A percentile compares a stretch with the other conserved stretches of the same genome.
These are phyloP conservation scores for Dryas integrifolia DNA, from an alignment of 331 rosid genomes.

Conservation along the genomic window DNA sequence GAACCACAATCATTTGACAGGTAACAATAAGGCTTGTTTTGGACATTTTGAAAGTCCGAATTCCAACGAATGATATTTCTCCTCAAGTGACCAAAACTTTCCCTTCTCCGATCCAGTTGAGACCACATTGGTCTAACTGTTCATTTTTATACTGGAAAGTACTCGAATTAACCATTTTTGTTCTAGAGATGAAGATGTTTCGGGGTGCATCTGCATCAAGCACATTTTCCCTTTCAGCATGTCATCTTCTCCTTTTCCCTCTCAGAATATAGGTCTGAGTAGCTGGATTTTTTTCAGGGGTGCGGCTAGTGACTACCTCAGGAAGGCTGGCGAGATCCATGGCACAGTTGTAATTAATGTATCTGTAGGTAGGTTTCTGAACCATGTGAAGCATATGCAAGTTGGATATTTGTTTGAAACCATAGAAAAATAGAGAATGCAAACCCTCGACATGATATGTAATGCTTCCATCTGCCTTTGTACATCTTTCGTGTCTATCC, in stretches of 20 bases:
- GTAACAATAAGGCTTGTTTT: conserved; percentile 32
- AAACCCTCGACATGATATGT: neutral
- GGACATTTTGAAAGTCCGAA: neutral
- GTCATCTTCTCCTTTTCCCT: neutral
- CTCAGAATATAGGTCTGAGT: neutral
- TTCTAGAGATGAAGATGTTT: neutral
- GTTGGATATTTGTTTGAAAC: neutral
- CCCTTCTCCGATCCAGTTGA: too few species aligned
- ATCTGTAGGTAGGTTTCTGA: conserved; percentile 63
- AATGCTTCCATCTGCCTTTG: neutral
- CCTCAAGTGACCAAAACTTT: too few species aligned
- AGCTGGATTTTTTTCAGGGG: conserved; percentile 41
- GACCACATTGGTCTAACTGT: too few species aligned
- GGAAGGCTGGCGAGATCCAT: conserved; percentile 78
- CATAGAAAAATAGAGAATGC: too few species aligned
- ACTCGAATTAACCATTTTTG: neutral
- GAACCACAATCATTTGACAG: conserved; percentile 79
- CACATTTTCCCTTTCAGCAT: neutral
- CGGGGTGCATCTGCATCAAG: neutral
- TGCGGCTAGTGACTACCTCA: conserved; percentile 71
- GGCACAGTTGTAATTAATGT: conserved; percentile 66
- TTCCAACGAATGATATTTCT: too few species aligned
- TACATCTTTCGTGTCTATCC: neutral
- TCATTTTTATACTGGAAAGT: too few species aligned
- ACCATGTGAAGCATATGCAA: neutral